These are phyloP conservation scores for Ziziphus jujuba DNA, from an alignment of 306 rosid species.

Conservation along the genomic window DNA sequence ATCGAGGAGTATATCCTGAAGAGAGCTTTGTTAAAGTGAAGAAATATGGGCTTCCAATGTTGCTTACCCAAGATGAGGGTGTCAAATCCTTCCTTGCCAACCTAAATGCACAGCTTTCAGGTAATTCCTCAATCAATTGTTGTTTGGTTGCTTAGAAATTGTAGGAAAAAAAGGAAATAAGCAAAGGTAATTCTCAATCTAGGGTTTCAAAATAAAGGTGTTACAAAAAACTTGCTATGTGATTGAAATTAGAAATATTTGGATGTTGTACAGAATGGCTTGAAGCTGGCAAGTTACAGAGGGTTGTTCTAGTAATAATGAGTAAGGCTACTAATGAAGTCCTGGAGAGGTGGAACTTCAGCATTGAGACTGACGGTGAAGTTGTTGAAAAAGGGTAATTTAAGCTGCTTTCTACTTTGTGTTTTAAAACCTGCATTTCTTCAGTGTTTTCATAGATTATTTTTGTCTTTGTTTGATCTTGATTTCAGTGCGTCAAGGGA, in stretches of 20 bases:
- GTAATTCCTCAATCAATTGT: conserved; percentile 25
- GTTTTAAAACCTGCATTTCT: not conserved
- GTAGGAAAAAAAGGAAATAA: not conserved
- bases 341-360: conserved; percentile 97
- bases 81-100: conserved; percentile 80
- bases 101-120: conserved; percentile 79
- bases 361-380: conserved; percentile 86
- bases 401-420: not conserved
- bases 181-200: not conserved
- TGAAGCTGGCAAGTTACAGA: conserved; percentile 95
- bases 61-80: conserved; percentile 93
- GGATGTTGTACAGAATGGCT: conserved; percentile 78
- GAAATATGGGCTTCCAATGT: conserved; percentile 94
- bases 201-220: not conserved
- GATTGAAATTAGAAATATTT: conserved; percentile 4
- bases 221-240: not conserved
- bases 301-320: conserved; percentile 88
- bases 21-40: conserved; percentile 89
- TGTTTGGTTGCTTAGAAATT: conserved; percentile 1
- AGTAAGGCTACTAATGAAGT: conserved; percentile 78
- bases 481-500: conserved; percentile 71
- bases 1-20: conserved; percentile 94
- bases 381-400: conserved; percentile 82
- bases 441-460: not conserved
- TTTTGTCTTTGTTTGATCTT: conserved; percentile 2